Evolutionary conservation across 805 yeast species (phyloP), one percentile per base, ranked within the genome.

Genomic region (Pichia membranifaciens): DNA sequence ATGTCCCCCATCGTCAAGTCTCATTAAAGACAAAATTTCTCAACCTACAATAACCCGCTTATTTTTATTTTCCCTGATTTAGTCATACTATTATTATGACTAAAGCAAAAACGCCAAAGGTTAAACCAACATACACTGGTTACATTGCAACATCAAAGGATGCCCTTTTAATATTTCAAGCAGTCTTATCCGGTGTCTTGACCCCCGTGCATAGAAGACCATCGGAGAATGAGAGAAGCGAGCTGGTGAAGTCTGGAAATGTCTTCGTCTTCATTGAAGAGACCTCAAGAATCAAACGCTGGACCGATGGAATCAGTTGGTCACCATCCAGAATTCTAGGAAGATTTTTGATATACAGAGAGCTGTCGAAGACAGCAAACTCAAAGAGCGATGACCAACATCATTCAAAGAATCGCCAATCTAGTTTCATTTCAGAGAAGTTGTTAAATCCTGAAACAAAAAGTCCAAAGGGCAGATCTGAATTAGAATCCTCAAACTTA

Each of bases 291-390:
- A 89, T 90, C 51, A 86, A 85, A 61, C 73, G 98, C 50, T 90
- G 98, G 98, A 90, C 98, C 1, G 98, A 90, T 59, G 96, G 96
- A n/a, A 78, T 87, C 13, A 72, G 90, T 13, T 90, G 98, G 98
- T 81, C 90, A 2, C 96, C 97, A 0, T 84, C 95, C 2, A 72
- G 97, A 42, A 88, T 90, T 35, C 72, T 88, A 23, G 96, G 96
- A 5, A 73, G 93, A 49, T 90, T 90, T 57, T 69, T 90, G 31
- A 82, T 90, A 10, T 90, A 90, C 64, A 76, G 95, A 23, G 95
- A 89, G 60, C 62, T 79, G 32, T 78, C 76, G 51, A 67, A 69
- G 35, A 56, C 57, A 52, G 71, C 76, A 0, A 54, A 70, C 13
- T 59, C 61, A 31, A 74, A 38, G 9, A 25, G 29, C 4, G 16